A percentile compares a stretch with the other conserved stretches of the same genome.
Evolutionary conservation across 805 yeast species (phyloP).

Genomic region (Yueomyces sp.): DNA sequence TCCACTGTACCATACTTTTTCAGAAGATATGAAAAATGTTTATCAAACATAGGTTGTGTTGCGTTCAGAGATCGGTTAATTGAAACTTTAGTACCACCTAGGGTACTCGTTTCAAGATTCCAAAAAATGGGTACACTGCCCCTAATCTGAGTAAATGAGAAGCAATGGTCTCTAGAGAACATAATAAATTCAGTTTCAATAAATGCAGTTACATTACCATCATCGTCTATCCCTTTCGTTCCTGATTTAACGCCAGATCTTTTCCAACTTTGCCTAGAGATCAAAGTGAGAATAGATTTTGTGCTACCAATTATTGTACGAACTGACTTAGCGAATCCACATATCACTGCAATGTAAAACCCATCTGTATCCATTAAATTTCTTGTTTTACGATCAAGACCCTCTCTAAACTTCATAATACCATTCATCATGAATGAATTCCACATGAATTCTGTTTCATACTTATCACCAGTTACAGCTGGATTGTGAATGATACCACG

Average conservation of each 20-base stretch:
- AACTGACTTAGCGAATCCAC: conserved; percentile 87
- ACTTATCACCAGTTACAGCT: conserved; percentile 39
- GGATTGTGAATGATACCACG: conserved; percentile 39
- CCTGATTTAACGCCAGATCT: conserved; percentile 93
- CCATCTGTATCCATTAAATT: conserved; percentile 56
- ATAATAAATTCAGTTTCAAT: conserved; percentile 84
- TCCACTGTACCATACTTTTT: conserved; percentile 78
- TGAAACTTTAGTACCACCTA: conserved; percentile 77
- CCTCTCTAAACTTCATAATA: conserved; percentile 56
- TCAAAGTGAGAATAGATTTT: conserved; percentile 48
- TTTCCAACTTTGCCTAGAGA: conserved; percentile 89
- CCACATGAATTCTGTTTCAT: conserved; percentile 91
- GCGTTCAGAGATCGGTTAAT: conserved; percentile 84
- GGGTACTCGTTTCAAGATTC: conserved; percentile 82
- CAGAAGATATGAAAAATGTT: conserved; percentile 60
- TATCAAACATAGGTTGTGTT: conserved; percentile 76
- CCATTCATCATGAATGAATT: conserved; percentile 82
- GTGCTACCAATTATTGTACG: conserved; percentile 26
- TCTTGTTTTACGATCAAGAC: conserved; percentile 46
- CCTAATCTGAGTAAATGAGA: conserved; percentile 74
- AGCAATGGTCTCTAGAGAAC: conserved; percentile 40
- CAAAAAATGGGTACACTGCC: conserved; percentile 94
- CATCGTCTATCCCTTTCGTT: conserved; percentile 91
- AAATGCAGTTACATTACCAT: conserved; percentile 89
- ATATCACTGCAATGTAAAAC: conserved; percentile 78